Evolutionary conservation across 2,329 filamentous ascomycete species (phyloP), one percentile per base, ranked within the genome.

Genomic region (Pleomassaria siparia): DNA sequence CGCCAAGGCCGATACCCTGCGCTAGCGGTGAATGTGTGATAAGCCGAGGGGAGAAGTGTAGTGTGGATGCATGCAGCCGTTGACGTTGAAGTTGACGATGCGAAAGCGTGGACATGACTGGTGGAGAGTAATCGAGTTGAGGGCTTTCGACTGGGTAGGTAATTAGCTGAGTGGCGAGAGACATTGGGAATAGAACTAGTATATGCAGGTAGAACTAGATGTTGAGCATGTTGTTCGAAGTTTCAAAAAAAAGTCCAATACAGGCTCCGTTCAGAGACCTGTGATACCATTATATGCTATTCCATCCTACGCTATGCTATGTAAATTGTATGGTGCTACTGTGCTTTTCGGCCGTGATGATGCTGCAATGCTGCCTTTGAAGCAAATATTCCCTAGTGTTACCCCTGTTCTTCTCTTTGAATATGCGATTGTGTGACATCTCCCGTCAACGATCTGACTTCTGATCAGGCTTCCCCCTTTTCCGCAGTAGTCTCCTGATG

Each of bases 1-100:
- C 16, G 46, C 46, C 46, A 42, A 49, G 41, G 46, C 46, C 46
- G 46, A 41, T 44, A 41, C 18, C 21, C 30, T 36, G 40, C 11
- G 46, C 18, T 42, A 42, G 18, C 24, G 46, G 39, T 35, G 22
- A 40, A 37, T 20, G 13, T 30, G 28, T 44, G 39, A 43, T 43
- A 43, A 47, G 44, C 25, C 36, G 40, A 20, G n/a, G n/a, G n/a
- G n/a, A n/a, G n/a, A n/a, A n/a, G 15, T 35, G 36, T 26, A 20
- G 16, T 8, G n/a, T 33, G 46, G 46, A 16, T 44, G 40, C 24
- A 40, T 32, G 46, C 28, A 41, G 15, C 40, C 41, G 47, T 18
- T 46, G 4, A 39, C 5, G 12, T 4, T 13, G 33, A 20, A n/a
- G 22, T 13, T 25, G 43, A 18, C 21, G 16, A 28, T 42, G 6